Base-by-base conservation (phyloP, 2,329 filamentous ascomycete species). In the Myriosclerotinia curreyana region DNA sequence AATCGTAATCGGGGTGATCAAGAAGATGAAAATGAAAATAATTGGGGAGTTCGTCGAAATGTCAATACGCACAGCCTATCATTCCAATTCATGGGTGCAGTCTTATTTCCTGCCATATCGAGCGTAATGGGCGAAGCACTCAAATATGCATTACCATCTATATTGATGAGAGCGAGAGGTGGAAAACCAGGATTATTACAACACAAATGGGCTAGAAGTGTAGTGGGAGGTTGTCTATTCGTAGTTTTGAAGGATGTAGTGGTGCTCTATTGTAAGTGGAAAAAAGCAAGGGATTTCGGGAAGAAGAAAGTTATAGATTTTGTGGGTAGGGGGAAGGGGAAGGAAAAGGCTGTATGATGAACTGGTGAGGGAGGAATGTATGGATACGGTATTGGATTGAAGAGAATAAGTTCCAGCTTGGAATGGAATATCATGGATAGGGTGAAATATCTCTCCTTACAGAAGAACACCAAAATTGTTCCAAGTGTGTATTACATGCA, bases 201-300 rank as follows among this genome's bases (percentile, higher is more conserved):
- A 73, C 85, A 90, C 70, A 86, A 88, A 65, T 98, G 95, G 92
- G 95, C 92, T 0, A 83, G 95, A 64, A 97, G 91, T 72, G 80
- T 99, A 3, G 83, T 95, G 1, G 95, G 95, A 1, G 95, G 95
- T 0, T 95, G 91, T 74, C 77, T 96, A 25, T 96, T 94, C 71
- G 87, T 98, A 20, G 87, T 96, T 12, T 76, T 96, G 60, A 95
- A 94, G 75, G 86, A 90, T 70, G 80, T 79, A 3, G 77, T 88
- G 59, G 78, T 79, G 64, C 75, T 90, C 31, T 89, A 87, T 72
- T 80, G 82, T 68, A 89, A 88, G 76, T 86, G 86, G 74, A 79
- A 84, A 66, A 81, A 80, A 66, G 85, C 84, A 15, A 79, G 83
- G 69, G 80, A 84, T 42, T 81, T 83, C 71, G 78, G 79, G 8